phyloP scores from a whole-genome alignment of 176 grass and related monocot species.

The Avena sativa region DNA sequence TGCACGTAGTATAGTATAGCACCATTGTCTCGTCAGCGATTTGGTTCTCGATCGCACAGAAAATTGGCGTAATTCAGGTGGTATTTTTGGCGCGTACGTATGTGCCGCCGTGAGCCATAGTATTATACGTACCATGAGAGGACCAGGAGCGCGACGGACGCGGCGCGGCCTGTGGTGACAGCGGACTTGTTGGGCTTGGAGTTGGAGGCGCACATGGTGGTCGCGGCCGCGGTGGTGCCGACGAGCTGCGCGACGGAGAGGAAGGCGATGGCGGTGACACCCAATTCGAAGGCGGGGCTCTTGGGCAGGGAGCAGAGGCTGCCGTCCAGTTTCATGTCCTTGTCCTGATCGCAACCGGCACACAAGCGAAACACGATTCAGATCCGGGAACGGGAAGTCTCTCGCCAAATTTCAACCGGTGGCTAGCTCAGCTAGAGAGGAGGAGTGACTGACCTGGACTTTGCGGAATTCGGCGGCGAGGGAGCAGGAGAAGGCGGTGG shows the following conservation, averaged over 20 bases:
- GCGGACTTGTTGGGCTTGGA: slow-evolving; percentile 13
- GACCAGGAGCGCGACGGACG: slow-evolving; percentile 50
- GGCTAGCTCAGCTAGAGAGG: neutral
- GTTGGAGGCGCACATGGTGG: slow-evolving; percentile 6
- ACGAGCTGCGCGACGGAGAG: slow-evolving; percentile 76
- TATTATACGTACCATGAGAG: slow-evolving; percentile 63
- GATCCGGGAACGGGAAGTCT: slow-evolving; percentile 38
- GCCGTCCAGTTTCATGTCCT: slow-evolving; percentile 85
- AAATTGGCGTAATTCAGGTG: neutral
- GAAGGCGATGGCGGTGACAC: slow-evolving; percentile 70
- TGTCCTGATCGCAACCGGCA: slow-evolving; percentile 46
- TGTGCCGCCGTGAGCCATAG: neutral
- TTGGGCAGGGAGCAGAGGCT: slow-evolving; percentile 85
- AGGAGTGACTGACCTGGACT: slow-evolving; percentile 56
- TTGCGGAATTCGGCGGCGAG: slow-evolving; percentile 87
- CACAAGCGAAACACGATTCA: slow-evolving; percentile 5
- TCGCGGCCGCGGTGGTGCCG: slow-evolving; percentile 59
- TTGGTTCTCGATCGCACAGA: neutral
- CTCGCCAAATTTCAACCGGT: neutral
- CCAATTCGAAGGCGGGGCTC: slow-evolving; percentile 80
- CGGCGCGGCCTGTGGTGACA: slow-evolving; percentile 20
- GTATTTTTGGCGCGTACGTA: neutral
- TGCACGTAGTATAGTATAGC: slow-evolving; percentile 9
- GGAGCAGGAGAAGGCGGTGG: slow-evolving; percentile 78
- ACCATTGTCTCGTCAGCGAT: neutral